phyloP scores from a whole-genome alignment of 1,284 basidiomycete genomes.

The Irpex rosettiformis region DNA sequence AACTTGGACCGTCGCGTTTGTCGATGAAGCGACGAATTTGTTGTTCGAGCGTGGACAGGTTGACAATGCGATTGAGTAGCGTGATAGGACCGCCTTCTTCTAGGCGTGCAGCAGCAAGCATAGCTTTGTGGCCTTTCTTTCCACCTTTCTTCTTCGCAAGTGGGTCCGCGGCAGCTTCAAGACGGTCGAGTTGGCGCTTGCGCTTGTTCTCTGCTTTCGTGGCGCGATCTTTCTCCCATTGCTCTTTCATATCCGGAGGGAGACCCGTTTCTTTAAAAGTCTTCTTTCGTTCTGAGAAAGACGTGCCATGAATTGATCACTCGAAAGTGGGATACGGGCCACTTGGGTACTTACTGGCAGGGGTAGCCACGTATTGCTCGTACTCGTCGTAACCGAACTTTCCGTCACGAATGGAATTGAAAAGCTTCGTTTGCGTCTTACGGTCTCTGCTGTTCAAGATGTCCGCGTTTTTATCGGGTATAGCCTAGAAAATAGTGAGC shows the following conservation, averaged over 20 bases:
- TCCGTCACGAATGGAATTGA: constrained; percentile 62
- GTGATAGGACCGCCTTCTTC: constrained; percentile 36
- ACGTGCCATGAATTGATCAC: no score
- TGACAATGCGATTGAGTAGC: constrained; percentile 50
- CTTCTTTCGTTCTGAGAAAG: constrained; percentile 49
- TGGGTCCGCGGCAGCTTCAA: constrained; percentile 55
- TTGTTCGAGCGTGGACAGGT: constrained; percentile 56
- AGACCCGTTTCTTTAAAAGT: constrained; percentile 54
- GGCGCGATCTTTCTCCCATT: constrained; percentile 79
- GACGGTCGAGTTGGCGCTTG: constrained; percentile 54
- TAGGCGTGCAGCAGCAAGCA: constrained; percentile 48
- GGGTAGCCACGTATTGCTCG: constrained; percentile 20
- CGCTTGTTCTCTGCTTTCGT: constrained; percentile 80
- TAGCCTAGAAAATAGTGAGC: constrained; percentile 25
- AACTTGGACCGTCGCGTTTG: constrained; percentile 44
- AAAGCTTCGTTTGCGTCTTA: constrained; percentile 55
- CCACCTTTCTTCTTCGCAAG: constrained; percentile 54
- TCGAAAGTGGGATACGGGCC: no score
- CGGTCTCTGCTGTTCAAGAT: constrained; percentile 37
- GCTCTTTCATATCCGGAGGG: constrained; percentile 60
- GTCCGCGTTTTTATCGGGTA: constrained; percentile 45
- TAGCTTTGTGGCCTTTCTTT: constrained; percentile 66
- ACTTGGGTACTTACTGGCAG: constrained; percentile 29
- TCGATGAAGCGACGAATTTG: constrained; percentile 70
- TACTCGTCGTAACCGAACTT: constrained; percentile 45